These are phyloP conservation scores for Striga hermonthica DNA, from an alignment of 305 asterid genomes.

Conservation along the genomic window DNA sequence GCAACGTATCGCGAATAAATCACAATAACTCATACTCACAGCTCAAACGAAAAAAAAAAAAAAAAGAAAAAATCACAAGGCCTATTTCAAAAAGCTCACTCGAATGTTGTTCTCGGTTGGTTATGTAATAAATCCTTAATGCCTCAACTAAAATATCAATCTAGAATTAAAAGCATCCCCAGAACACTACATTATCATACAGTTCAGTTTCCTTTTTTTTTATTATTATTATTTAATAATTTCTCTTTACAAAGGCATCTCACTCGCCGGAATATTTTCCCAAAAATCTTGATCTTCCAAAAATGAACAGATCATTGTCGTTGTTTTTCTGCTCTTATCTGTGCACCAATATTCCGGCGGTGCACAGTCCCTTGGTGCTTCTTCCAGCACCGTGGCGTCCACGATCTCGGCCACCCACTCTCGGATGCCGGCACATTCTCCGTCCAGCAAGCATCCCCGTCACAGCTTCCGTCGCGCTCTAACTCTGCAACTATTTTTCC, in stretches of 20 bases:
- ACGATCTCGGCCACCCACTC: conserved; percentile 18
- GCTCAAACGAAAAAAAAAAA: too few relatives aligned
- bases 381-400: conserved; percentile 52
- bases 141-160: too few relatives aligned
- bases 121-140: too few relatives aligned
- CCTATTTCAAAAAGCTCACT: too few relatives aligned
- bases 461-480: conserved; percentile 43
- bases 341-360: conserved; percentile 38
- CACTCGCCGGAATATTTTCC: conserved; percentile 36
- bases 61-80: too few relatives aligned
- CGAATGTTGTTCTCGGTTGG: too few relatives aligned
- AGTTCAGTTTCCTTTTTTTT: too few relatives aligned
- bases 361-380: conserved; percentile 48
- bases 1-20: too few relatives aligned
- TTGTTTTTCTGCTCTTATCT: conserved; percentile 35
- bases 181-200: too few relatives aligned
- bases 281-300: not conserved
- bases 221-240: not conserved
- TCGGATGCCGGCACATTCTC: conserved; percentile 40
- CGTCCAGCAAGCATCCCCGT: conserved; percentile 42
- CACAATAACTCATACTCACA: too few relatives aligned
- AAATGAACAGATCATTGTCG: conserved; percentile 37
- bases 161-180: too few relatives aligned
- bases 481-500: conserved; percentile 39
- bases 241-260: not conserved